Base-by-base conservation (phyloP, 345 rosid species). In the Populus davidiana region DNA sequence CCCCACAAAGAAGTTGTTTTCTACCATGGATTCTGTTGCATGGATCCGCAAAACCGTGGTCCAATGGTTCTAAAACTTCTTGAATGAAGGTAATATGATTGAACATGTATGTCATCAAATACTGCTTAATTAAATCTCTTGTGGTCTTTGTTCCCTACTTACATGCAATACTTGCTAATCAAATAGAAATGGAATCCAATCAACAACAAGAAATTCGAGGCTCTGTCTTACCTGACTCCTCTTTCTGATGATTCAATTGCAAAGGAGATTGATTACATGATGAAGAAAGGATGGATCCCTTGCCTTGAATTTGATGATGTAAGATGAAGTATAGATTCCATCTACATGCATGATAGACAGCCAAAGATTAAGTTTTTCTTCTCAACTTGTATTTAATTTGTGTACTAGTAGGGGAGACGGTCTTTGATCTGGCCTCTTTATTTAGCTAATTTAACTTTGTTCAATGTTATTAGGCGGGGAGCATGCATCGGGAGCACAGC, bases 251-350 rank as follows among this genome's bases (percentile, higher is more conserved):
- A 86, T 6, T 86, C 89, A 4, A 69, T 87, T 63, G 86, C 90
- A 0, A 91, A 77, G 83, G 88, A 90, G 87, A 70, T 90, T 38
- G 92, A 88, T 18, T 91, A 87, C 89, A 90, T 87, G 87, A 74
- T 90, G n/a, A 81, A 70, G 63, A 88, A 87, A 43, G 96, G 90
- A 3, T 91, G 92, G 96, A 82, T 86, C 62, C 96, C 92, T 75
- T 87, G 90, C 86, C 86, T 91, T 47, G 93, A 91, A 82, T 91
- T 91, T 66, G 91, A 90, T 74, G 86, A 87, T 93, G 96, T 91
- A 56, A 77, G 43, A 39, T 6, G 1, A 39, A 39, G 43, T 39
- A 39, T 39, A 8, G 43, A 39, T 39, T 6, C 43, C 43, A 39
- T 39, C 43, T 39, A 8, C 43, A 39, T 39, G 43, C 43, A 39